Base-by-base conservation (phyloP, 768 basidiomycete genomes). In the Paxillus ammoniavirescens region DNA sequence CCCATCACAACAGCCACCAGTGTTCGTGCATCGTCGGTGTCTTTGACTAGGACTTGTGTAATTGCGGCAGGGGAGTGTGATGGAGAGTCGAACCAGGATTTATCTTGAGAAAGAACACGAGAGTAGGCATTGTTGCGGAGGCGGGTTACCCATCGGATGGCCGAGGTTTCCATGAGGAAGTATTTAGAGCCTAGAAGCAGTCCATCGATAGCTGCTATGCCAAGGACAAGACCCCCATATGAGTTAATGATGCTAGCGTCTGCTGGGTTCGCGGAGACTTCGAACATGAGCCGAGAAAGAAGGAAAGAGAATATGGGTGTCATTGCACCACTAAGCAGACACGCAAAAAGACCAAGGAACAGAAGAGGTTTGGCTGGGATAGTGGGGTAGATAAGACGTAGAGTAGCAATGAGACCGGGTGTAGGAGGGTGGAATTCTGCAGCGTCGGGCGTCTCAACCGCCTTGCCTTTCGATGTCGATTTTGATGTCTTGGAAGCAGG, bases 221-320 rank as follows among this genome's bases (percentile, higher is more conserved):
- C 79, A 31, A 98, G 82, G 1, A 87, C 79, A 60, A 96, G 76
- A 6, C 78, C 83, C 50, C 87, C 89, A 61, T 83, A 91, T 6
- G 73, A 73, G 70, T 90, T 85, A 72, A 92, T 88, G 23, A 74
- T 66, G 10, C 72, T 64, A 2, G 80, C 61, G 54, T 92, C 77
- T 21, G 84, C 75, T 1, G 87, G 91, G 48, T 87, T 84, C 61
- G 76, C 79, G 36, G 88, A 87, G 13, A 91, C 84, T 56, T 89
- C 79, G 66, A 82, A 87, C 51, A 96, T 79, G 13, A 98, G 80
- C 8, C 79, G 79, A 8, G 93, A 90, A 61, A 97, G 84, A 58
- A 94, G 80, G 75, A 80, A 92, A 2, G 96, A 94, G 78, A 98
- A 99, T 42, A 98, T 54, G 3, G 97, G 96, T 0, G 93, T 97